Evolutionary conservation across 108 stramenopile species (phyloP).

Genomic region (Fragilariopsis cylindrus): DNA sequence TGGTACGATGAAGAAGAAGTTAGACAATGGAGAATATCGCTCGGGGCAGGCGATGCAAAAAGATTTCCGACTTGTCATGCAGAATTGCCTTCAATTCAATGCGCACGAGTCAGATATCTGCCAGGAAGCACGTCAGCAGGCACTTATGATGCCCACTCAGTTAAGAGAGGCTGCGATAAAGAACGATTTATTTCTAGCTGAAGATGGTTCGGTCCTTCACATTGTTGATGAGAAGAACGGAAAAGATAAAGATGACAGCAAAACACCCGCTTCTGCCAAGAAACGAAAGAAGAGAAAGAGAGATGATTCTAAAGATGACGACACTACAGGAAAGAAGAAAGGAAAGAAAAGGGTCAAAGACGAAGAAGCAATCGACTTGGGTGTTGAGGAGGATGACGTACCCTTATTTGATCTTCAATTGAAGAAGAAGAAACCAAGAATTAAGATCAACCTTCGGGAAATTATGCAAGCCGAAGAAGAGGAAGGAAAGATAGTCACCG

Average conservation of each 20-base stretch:
- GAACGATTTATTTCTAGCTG: slow-evolving; percentile 75
- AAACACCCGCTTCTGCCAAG: slow-evolving; percentile 20
- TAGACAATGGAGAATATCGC: slow-evolving; percentile 81
- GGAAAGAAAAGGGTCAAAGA: slow-evolving; percentile 16
- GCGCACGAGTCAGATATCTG: slow-evolving; percentile 80
- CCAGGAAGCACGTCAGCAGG: slow-evolving; percentile 75
- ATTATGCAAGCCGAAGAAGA: background rate
- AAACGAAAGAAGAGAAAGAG: slow-evolving; percentile 40
- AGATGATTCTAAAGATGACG: slow-evolving; percentile 19
- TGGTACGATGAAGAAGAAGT: slow-evolving; percentile 81
- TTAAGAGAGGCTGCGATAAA: slow-evolving; percentile 75
- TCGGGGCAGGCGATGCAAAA: slow-evolving; percentile 89
- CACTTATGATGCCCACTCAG: slow-evolving; percentile 62
- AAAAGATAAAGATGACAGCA: slow-evolving; percentile 6
- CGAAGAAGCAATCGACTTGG: slow-evolving; percentile 28
- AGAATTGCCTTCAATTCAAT: slow-evolving; percentile 84
- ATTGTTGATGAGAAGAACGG: slow-evolving; percentile 57
- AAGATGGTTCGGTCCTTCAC: slow-evolving; percentile 78
- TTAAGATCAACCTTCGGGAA: slow-evolving; percentile 44
- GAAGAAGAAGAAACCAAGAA: slow-evolving; percentile 58
- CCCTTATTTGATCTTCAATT: slow-evolving; percentile 21
- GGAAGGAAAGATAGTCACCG: slow-evolving; percentile 5
- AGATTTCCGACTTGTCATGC: slow-evolving; percentile 80
- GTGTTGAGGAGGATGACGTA: slow-evolving; percentile 35
- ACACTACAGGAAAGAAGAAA: slow-evolving; percentile 28